A percentile compares a stretch with the other conserved stretches of the same genome.
These are phyloP conservation scores for Fusarium pseudoanthophilum DNA, from an alignment of 2,329 filamentous ascomycete species.

Conservation along the genomic window DNA sequence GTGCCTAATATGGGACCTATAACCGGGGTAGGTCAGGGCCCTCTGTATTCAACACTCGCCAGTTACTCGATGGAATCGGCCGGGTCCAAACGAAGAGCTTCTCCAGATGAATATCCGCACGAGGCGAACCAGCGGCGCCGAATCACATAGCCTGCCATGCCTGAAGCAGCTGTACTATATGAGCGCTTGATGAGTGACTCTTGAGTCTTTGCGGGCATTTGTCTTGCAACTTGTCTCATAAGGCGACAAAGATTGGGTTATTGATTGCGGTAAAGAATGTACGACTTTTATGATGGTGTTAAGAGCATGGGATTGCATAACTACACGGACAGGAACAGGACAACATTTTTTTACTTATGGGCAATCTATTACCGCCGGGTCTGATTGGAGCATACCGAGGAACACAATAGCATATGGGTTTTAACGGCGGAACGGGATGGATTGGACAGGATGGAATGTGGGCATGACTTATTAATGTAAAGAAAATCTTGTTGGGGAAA, in stretches of 20 bases:
- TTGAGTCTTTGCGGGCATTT: slow-evolving; percentile 23
- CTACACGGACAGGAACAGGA: slow-evolving; percentile 19
- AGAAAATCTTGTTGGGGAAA: slow-evolving; percentile 32
- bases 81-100: slow-evolving; percentile 64
- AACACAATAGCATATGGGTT: slow-evolving; percentile 31
- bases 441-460: slow-evolving; percentile 32
- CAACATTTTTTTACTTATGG: background rate
- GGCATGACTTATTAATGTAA: slow-evolving; percentile 30
- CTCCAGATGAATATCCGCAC: slow-evolving; percentile 54
- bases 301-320: slow-evolving; percentile 8
- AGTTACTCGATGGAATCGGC: slow-evolving; percentile 53
- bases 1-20: slow-evolving; percentile 48
- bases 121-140: slow-evolving; percentile 59
- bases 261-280: slow-evolving; percentile 11
- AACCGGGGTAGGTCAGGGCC: slow-evolving; percentile 52
- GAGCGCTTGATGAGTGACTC: slow-evolving; percentile 27
- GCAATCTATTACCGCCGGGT: background rate
- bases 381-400: background rate
- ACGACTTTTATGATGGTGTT: slow-evolving; percentile 17
- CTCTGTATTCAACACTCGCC: slow-evolving; percentile 49
- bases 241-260: slow-evolving; percentile 13
- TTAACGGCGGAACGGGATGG: slow-evolving; percentile 32
- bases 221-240: slow-evolving; percentile 11
- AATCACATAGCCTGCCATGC: slow-evolving; percentile 39
- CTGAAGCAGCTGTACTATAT: slow-evolving; percentile 5